Evolutionary conservation across 148 eudicot genomes (phyloP), one percentile per base, ranked within the genome.

Genomic region (Vaccinium myrtillus): DNA sequence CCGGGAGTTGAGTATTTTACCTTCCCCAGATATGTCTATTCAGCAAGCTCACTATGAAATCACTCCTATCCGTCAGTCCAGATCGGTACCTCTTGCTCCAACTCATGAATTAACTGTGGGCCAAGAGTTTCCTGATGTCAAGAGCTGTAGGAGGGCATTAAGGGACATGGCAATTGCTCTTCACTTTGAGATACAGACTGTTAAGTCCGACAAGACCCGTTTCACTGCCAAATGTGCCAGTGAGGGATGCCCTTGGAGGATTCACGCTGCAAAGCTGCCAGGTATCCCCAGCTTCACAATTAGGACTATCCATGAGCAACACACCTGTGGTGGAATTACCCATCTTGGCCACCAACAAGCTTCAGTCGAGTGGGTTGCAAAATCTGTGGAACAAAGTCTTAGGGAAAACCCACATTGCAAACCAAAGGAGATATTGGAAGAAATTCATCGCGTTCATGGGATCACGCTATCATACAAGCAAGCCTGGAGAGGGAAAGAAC

Each of bases 401-500:
- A 87, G 85, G 87, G 95, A 94, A 86, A 94, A 93, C 81, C 98
- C 98, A 13, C 85, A 91, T 76, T 91, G 67, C 91, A 94, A 91
- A 88, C 98, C 95, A 71, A 94, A 94, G 85, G 98, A 94, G 88
- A 93, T 94, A 79, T 82, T 94, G 13, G 95, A 94, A 84, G 94
- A 93, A 86, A 93, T 93, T 71, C 95, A 92, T 43, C 89, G 94
- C 43, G 90, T 84, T 82, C 95, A 94, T 85, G 97, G 97, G 54
- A 92, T 94, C 84, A 91, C 97, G 49, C 83, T 94, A 73, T 91
- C 98, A 4, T 94, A 94, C 88, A 94, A 92, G 87, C 95, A 94
- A 91, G 98, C 98, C 13, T 94, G 98, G 95, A 90, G 98, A 85
- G 95, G 95, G 39, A 94, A 94, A 87, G 98, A 94, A 82, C 91